Evolutionary conservation across 2,329 filamentous ascomycete species (phyloP), one percentile per base, ranked within the genome.

Genomic region (Tolypocladium nubicola): DNA sequence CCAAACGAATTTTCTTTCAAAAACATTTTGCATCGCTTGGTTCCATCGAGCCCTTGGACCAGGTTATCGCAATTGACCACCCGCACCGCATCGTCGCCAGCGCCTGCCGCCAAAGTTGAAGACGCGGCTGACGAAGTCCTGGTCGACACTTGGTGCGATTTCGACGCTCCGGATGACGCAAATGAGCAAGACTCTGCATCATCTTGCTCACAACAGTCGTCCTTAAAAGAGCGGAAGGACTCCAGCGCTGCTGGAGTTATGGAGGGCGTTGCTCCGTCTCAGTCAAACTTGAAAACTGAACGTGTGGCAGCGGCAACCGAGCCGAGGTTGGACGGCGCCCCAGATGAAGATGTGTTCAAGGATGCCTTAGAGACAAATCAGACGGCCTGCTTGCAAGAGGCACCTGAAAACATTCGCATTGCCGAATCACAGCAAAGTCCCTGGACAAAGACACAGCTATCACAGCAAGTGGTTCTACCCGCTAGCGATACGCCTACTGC

Each of bases 41-140:
- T 69, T 26, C 62, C 67, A 14, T 58, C 61, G 26, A 64, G 59
- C 8, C 63, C 65, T 13, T 68, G 62, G 68, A 59, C 61, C 39
- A 65, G 57, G 26, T 56, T 62, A n/a, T 60, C 61, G 30, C 56
- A 52, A 11, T 52, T 62, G 50, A 45, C 61, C 21, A 10, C 26
- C 1, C 47, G 30, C 30, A 21, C 30, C 5, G 5, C 30, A 35
- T 37, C 47, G 19, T 52, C 47, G 30, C 30, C 30, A 11, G 30
- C 9, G 10, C 30, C 47, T 21, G 30, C 33, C 9, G 3, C 30
- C 30, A 13, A 52, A 10, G 19, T n/a, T 35, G 30, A 52, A 19
- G 10, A 30, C 11, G 30, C 11, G 6, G 10, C 11, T 21, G 40
- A 33, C 55, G 21, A 45, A 30, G n/a, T 37, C 9, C 11, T 37